Base-by-base conservation (phyloP, 169 alveolate species). In the Besnoitia besnoiti region DNA sequence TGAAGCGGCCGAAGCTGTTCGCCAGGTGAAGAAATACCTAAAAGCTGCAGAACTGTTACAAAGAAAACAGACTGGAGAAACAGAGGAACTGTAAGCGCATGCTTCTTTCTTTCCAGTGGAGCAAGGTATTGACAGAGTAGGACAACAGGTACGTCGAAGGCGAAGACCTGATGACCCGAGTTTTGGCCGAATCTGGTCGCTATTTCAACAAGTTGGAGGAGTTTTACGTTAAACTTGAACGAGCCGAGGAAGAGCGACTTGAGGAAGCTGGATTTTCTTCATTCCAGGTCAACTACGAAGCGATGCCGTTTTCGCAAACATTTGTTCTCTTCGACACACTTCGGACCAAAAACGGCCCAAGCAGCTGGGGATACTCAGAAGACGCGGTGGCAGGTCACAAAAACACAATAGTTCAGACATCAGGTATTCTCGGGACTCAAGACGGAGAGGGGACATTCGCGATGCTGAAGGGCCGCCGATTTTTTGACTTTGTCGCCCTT, bases 351-450 rank as follows among this genome's bases (percentile, higher is more conserved):
- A 76, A 79, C 40, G 96, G 96, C 0, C 95, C 96, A n/a, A 95
- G 96, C 89, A 85, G 75, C 93, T 95, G 96, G 96, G 96, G 96
- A n/a, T 95, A 94, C 42, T 87, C 96, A 35, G 94, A 94, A 88
- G 87, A 90, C 12, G 44, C 55, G 35, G 73, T 94, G 35, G 73
- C 85, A 30, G 96, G 95, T n/a, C 82, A 93, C 77, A 49, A 77
- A 7, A 89, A 62, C 50, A 44, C 93, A 24, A 85, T 95, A 46
- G 96, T 93, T 30, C 96, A 95, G 44, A 67, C 94, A 55, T 80
- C 96, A 12, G 90, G 92, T n/a, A 73, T 94, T 19, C 67, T 79
- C 21, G 96, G 96, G 40, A 55, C 59, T n/a, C 76, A 94, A 8
- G 90, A 90, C 8, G 94, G 95, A 33, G 95, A 95, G 37, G 96